Conservation (phyloP, 2,329 filamentous ascomycete species). For the Phialophora chinensis region DNA sequence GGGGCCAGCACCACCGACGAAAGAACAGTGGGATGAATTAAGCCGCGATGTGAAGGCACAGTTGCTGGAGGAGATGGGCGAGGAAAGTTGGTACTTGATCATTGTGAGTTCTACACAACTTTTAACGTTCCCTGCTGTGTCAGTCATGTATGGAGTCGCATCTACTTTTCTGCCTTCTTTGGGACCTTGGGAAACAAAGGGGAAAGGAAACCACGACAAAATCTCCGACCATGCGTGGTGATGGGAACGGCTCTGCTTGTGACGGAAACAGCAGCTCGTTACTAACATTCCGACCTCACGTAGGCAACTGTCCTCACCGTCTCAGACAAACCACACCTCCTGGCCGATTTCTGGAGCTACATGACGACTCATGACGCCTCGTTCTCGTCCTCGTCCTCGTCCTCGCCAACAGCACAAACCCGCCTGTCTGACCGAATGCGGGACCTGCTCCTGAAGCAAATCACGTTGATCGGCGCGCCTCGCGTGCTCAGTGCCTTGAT, state of each 20-base stretch:
- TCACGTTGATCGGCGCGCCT: slow-evolving; percentile 45
- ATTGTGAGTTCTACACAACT: slow-evolving; percentile 45
- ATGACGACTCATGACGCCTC: slow-evolving; percentile 34
- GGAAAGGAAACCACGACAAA: too few species aligned
- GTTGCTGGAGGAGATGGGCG: slow-evolving; percentile 60
- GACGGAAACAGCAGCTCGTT: neutral
- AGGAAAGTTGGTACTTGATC: slow-evolving; percentile 62
- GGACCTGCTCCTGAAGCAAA: slow-evolving; percentile 44
- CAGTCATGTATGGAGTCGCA: slow-evolving; percentile 1
- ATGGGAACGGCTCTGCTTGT: too few species aligned
- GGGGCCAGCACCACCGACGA: slow-evolving; percentile 18
- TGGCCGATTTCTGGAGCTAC: slow-evolving; percentile 42
- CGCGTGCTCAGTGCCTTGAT: slow-evolving; percentile 42
- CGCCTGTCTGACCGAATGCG: slow-evolving; percentile 37
- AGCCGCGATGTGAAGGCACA: slow-evolving; percentile 39
- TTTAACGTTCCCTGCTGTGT: slow-evolving; percentile 42
- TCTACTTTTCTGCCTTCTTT: too few species aligned
- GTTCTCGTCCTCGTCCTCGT: neutral
- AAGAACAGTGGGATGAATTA: slow-evolving; percentile 39
- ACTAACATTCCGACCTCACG: neutral
- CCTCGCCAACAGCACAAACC: slow-evolving; percentile 19
- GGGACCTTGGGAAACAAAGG: too few species aligned
- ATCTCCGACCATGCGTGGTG: too few species aligned
- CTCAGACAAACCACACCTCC: slow-evolving; percentile 39
- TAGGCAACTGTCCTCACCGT: slow-evolving; percentile 42